Evolutionary conservation across 306 rosid species (phyloP).

Genomic region (Cucumis melo): DNA sequence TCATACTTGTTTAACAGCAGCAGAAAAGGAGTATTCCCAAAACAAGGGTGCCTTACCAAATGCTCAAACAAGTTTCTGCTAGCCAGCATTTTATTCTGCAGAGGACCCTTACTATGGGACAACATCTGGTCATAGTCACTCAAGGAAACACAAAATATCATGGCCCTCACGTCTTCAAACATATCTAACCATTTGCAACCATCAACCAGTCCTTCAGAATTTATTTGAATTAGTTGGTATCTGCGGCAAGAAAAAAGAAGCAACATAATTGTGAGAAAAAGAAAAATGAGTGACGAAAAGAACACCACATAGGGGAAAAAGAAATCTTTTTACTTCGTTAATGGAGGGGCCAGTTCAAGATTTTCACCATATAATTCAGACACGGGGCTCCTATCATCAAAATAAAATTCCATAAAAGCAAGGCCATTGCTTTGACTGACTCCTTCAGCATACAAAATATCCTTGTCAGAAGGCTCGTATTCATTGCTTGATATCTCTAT

Average conservation of each 20-base stretch:
- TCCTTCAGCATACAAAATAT: conserved; percentile 73
- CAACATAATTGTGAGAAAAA: conserved; percentile 7
- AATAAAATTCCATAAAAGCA: conserved; percentile 68
- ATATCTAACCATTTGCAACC: conserved; percentile 88
- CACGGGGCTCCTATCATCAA: conserved; percentile 78
- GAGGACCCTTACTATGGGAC: conserved; percentile 27
- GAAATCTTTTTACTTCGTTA: conserved; percentile 48
- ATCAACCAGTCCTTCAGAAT: conserved; percentile 62
- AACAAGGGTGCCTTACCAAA: conserved; percentile 65
- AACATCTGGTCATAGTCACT: conserved; percentile 73
- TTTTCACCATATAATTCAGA: conserved; percentile 62
- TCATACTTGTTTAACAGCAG: conserved; percentile 71
- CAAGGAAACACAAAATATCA: conserved; percentile 67
- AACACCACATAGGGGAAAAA: conserved; percentile 3
- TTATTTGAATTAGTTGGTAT: conserved; percentile 64
- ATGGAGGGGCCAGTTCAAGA: conserved; percentile 39
- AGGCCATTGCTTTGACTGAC: conserved; percentile 86
- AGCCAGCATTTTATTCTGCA: conserved; percentile 55
- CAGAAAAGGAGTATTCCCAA: conserved; percentile 55
- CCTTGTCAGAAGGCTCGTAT: conserved; percentile 78
- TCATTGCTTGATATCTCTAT: conserved; percentile 86
- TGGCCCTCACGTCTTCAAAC: conserved; percentile 78
- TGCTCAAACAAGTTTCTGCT: conserved; percentile 68
- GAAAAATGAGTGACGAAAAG: conserved; percentile 5
- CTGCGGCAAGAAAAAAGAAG: conserved; percentile 24